A percentile compares a stretch with the other conserved stretches of the same genome.
Conservation (phyloP, 129 eudicot species). For the Tagetes erecta region DNA sequence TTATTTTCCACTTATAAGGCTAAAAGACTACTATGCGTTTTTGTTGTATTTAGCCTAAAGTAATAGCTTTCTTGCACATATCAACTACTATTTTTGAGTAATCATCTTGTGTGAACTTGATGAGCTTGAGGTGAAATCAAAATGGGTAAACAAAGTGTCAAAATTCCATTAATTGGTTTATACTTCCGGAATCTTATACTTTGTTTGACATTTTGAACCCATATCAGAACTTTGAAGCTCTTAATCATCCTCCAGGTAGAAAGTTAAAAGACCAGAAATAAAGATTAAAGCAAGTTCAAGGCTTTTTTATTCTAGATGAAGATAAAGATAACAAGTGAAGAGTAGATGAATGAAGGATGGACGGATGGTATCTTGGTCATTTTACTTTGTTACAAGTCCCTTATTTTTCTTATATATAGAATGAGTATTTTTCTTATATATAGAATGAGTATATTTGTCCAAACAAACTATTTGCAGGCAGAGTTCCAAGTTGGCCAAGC, state of each 20-base stretch:
- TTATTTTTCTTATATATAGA: not conserved
- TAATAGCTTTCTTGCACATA: conserved; percentile 1
- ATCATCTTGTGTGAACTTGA: not conserved
- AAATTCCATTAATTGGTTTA: not conserved
- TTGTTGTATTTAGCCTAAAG: not conserved
- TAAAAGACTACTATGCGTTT: not conserved
- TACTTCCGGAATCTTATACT: not conserved
- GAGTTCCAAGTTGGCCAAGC: not conserved
- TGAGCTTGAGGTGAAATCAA: not conserved
- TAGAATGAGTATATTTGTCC: not conserved
- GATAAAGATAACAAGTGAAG: not conserved
- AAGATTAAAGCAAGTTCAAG: not conserved
- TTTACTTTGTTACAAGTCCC: not conserved
- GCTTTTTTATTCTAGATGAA: not conserved
- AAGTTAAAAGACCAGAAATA: not conserved
- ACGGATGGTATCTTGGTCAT: not conserved
- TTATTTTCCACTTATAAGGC: not conserved
- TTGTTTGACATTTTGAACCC: not conserved
- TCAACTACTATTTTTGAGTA: not conserved
- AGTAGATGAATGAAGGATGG: not conserved
- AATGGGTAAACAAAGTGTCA: not conserved
- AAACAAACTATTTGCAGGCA: not conserved
- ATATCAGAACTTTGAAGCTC: not conserved
- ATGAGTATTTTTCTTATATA: not conserved
- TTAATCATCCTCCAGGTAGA: not conserved